Percentiles rank a stretch among this genome's conserved stretches.
Conservation (phyloP, 2,329 filamentous ascomycete genomes). For the Fusarium incarnatum region DNA sequence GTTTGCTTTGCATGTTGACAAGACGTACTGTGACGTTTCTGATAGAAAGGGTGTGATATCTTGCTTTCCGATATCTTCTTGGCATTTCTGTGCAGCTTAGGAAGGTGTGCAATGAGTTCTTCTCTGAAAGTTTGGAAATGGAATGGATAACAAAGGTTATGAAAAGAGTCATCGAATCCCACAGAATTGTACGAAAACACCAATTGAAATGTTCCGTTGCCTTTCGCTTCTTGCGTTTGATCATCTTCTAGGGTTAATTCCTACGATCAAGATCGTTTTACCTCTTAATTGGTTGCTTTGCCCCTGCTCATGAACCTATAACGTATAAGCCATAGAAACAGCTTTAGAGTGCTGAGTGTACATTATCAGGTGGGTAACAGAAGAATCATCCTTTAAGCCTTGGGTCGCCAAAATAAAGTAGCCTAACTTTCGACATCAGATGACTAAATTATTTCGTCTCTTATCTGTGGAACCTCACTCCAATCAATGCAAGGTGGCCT, state of each 20-base stretch:
- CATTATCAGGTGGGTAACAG: neutral
- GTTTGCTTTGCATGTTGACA: constrained; percentile 3
- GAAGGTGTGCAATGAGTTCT: neutral
- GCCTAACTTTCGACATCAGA: neutral
- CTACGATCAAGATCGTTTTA: constrained; percentile 24
- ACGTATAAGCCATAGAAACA: neutral
- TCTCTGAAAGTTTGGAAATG: constrained; percentile 15
- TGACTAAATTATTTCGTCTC: neutral
- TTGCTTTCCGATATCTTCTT: neutral
- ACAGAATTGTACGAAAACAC: neutral
- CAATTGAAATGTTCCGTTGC: neutral
- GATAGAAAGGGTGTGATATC: neutral
- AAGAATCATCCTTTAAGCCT: neutral
- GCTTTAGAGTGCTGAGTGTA: neutral
- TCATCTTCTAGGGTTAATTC: constrained; percentile 29
- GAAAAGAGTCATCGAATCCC: neutral
- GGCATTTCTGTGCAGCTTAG: neutral
- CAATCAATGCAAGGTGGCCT: constrained; percentile 34
- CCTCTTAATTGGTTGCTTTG: constrained; percentile 15
- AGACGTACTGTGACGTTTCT: constrained; percentile 12
- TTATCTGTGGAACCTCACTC: constrained; percentile 32
- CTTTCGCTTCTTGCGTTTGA: constrained; percentile 17
- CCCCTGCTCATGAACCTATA: constrained; percentile 3
- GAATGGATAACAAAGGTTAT: constrained; percentile 27
- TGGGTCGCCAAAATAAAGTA: neutral